phyloP scores from a whole-genome alignment of 1,284 basidiomycete genomes.

The Moesziomyces sp. region DNA sequence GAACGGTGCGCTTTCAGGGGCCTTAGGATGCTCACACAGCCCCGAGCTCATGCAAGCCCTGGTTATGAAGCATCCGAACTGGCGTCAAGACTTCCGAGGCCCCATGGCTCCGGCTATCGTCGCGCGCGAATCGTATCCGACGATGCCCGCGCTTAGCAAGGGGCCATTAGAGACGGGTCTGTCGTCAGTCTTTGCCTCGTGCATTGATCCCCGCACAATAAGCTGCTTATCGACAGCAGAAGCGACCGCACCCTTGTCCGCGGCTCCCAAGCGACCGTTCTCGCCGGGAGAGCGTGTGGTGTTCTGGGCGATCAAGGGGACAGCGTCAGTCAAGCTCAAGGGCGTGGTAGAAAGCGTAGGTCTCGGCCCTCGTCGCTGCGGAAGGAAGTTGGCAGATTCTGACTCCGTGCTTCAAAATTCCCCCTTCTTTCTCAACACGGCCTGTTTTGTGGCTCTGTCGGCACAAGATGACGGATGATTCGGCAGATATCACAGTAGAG shows the following conservation, averaged over 20 bases:
- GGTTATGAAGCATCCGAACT: constrained; percentile 28
- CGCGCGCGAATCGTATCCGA: not conserved
- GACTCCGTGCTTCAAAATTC: too few relatives aligned
- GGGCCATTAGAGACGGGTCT: not conserved
- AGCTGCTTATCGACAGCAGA: not conserved
- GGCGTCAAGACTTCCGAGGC: constrained; percentile 9
- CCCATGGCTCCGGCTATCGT: not conserved
- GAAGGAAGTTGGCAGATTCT: not conserved
- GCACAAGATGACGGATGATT: not conserved
- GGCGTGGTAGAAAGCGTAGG: constrained; percentile 39
- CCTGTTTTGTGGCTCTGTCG: not conserved
- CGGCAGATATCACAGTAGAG: too few relatives aligned
- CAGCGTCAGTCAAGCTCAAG: constrained; percentile 23
- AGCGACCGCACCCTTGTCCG: too few relatives aligned
- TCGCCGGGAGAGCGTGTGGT: constrained; percentile 32
- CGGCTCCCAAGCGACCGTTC: constrained; percentile 11
- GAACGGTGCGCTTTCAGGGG: not conserved
- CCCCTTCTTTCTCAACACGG: too few relatives aligned
- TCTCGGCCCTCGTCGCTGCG: not conserved
- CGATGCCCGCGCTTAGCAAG: not conserved
- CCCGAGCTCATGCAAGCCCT: not conserved
- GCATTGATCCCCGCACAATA: not conserved
- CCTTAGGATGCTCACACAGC: too few relatives aligned
- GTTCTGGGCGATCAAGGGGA: constrained; percentile 38
- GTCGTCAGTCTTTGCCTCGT: not conserved